phyloP scores from a whole-genome alignment of 495 filamentous ascomycete species.

The Podospora pseudocomata region DNA sequence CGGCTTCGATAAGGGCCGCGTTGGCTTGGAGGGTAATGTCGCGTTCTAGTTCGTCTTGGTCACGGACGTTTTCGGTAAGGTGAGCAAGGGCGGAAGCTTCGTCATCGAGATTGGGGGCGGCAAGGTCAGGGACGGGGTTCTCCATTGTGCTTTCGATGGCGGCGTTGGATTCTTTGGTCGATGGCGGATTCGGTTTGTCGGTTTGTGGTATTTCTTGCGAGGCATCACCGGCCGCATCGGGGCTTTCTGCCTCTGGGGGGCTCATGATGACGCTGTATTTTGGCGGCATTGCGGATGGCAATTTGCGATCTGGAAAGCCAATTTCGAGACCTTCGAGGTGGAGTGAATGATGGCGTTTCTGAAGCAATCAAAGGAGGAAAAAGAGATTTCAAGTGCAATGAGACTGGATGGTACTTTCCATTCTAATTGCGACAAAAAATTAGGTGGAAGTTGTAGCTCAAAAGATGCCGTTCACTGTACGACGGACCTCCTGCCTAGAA shows the following conservation, averaged over 20 bases:
- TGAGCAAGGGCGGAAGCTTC: conserved; percentile 62
- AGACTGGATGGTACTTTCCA: not conserved
- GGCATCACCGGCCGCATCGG: not conserved
- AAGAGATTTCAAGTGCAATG: not conserved
- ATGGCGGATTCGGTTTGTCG: not conserved
- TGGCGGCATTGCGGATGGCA: not conserved
- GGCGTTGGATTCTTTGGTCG: not conserved
- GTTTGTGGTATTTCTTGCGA: not conserved
- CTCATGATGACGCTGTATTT: not conserved
- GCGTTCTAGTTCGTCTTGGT: conserved; percentile 81
- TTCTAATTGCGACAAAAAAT: not conserved
- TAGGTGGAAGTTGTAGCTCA: not conserved
- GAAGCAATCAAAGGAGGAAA: not conserved
- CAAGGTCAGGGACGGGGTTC: not conserved
- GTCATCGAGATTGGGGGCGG: conserved; percentile 41
- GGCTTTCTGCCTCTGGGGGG: not conserved
- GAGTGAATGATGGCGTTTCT: not conserved
- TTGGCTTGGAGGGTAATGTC: conserved; percentile 73
- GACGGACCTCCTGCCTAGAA: not conserved
- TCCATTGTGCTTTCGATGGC: not conserved
- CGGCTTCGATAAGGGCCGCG: conserved; percentile 69
- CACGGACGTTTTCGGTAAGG: conserved; percentile 68
- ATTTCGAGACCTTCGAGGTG: not conserved
- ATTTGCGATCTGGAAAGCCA: not conserved
- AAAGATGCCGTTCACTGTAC: too few species aligned